A percentile compares a stretch with the other conserved stretches of the same genome.
Conservation (phyloP, 1,284 basidiomycete species). For the Malassezia arunalokei region DNA sequence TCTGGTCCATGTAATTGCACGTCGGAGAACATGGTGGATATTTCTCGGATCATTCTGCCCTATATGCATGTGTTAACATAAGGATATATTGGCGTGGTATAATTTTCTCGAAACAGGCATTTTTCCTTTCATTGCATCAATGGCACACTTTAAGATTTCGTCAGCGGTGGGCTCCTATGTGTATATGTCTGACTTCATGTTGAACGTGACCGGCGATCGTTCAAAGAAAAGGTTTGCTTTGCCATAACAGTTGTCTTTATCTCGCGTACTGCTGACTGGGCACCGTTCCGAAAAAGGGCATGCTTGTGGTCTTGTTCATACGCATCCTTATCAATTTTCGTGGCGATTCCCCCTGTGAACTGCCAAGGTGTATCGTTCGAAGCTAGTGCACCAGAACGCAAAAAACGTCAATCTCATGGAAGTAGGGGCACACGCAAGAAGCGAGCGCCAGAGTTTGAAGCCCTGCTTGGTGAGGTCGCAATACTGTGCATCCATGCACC, state of each 20-base stretch:
- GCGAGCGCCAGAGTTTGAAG: constrained; percentile 58
- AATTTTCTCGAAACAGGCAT: constrained; percentile 45
- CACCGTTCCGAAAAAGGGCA: not conserved
- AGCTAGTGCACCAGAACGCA: constrained; percentile 16
- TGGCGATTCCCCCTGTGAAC: constrained; percentile 18
- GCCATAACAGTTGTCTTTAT: constrained; percentile 14
- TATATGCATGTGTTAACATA: constrained; percentile 48
- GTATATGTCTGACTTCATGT: constrained; percentile 52
- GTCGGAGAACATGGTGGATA: constrained; percentile 59
- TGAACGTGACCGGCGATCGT: constrained; percentile 59
- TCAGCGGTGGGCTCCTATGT: constrained; percentile 56
- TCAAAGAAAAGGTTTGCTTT: constrained; percentile 49
- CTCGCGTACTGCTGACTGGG: constrained; percentile 13
- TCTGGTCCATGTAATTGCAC: constrained; percentile 49
- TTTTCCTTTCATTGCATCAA: constrained; percentile 58
- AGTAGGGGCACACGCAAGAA: constrained; percentile 19
- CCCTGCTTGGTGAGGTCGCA: constrained; percentile 60
- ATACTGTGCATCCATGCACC: constrained; percentile 51
- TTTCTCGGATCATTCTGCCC: constrained; percentile 50
- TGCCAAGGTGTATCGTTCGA: constrained; percentile 14
- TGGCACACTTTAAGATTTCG: constrained; percentile 61
- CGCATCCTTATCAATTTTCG: not conserved
- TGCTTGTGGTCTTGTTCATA: not conserved
- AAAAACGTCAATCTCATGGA: constrained; percentile 39
- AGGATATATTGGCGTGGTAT: constrained; percentile 14